A percentile compares a stretch with the other conserved stretches of the same genome.
These are phyloP conservation scores for Irpex lacteus DNA, from an alignment of 1,284 basidiomycete genomes.

Conservation along the genomic window DNA sequence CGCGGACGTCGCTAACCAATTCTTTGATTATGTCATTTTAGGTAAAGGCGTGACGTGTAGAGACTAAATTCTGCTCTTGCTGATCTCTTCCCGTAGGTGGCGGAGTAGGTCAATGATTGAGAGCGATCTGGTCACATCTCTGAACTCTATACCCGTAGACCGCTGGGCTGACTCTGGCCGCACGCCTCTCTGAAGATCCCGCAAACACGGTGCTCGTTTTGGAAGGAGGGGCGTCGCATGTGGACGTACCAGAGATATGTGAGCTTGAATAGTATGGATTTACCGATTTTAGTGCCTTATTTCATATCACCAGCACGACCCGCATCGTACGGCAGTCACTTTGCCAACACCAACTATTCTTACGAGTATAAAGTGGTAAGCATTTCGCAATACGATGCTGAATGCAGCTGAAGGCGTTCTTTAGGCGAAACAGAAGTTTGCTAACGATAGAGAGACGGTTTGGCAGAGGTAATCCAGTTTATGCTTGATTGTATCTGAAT, in stretches of 20 bases:
- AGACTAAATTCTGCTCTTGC: conserved; percentile 10
- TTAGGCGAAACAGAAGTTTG: conserved; percentile 8
- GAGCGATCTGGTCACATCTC: not conserved
- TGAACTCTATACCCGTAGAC: conserved; percentile 20
- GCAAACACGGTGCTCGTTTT: conserved; percentile 32
- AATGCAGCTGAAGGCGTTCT: not conserved
- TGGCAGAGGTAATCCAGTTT: not conserved
- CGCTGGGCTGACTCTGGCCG: conserved; percentile 45
- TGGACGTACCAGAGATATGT: conserved; percentile 23
- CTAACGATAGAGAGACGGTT: not conserved
- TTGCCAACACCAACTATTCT: conserved; percentile 24
- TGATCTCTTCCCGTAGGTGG: conserved; percentile 4
- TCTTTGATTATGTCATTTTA: conserved; percentile 30
- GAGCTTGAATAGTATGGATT: conserved; percentile 4
- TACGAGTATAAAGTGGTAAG: conserved; percentile 28
- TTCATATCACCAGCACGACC: conserved; percentile 21
- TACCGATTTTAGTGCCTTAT: not conserved
- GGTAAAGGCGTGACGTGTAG: conserved; percentile 16
- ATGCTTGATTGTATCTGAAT: not conserved
- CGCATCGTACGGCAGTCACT: conserved; percentile 25
- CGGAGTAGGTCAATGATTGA: conserved; percentile 9
- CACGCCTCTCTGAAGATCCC: conserved; percentile 43
- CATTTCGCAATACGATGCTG: not conserved
- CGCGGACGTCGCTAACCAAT: conserved; percentile 22
- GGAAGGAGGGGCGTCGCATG: conserved; percentile 30